Evolutionary conservation across 2,329 filamentous ascomycete genomes (phyloP), one percentile per base, ranked within the genome.

Genomic region (Hypoxylon rubiginosum): DNA sequence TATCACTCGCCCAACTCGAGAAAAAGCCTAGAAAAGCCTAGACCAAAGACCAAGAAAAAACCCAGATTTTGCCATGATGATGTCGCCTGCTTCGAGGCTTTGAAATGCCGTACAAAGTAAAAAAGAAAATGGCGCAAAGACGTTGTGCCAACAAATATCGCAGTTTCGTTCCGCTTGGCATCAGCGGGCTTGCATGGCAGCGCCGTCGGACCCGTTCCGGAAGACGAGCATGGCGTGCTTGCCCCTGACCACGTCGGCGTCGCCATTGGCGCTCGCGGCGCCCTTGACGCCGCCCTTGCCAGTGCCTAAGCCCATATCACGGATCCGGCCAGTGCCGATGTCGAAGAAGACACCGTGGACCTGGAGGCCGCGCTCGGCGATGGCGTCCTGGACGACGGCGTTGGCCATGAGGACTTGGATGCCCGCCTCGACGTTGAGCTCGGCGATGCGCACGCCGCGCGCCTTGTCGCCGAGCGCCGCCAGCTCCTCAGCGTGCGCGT

Each of bases 301-400:
- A 0, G 73, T 84, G 49, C 85, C 84, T 53, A 82, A 72, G 19
- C 82, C 81, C 2, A 88, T 74, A 71, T 88, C 83, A 41, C 78
- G 77, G 55, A 88, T 77, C 64, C 81, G 80, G 11, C 86, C 86
- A 19, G 75, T 79, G 5, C 72, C 79, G 55, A 88, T 79, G 69
- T 96, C 90, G 77, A 92, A 95, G 13, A 97, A 82, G 57, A 90
- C 84, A n/a, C 92, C 93, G 77, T 96, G 92, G 5, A 97, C 86
- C 79, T 90, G 82, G 45, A 97, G 79, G 0, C 90, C 91, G 28
- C 91, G 84, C 72, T 93, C 89, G 69, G 82, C 79, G 64, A 94
- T 87, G 26, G 91, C 92, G 67, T 92, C 90, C 73, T 89, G 84
- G 30, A 97, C 85, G 24, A 87, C 85, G 53, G 85, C 82, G 78